Conservation (phyloP, 192 early-diverging fungal species). For the Chytriomyces sp. region DNA sequence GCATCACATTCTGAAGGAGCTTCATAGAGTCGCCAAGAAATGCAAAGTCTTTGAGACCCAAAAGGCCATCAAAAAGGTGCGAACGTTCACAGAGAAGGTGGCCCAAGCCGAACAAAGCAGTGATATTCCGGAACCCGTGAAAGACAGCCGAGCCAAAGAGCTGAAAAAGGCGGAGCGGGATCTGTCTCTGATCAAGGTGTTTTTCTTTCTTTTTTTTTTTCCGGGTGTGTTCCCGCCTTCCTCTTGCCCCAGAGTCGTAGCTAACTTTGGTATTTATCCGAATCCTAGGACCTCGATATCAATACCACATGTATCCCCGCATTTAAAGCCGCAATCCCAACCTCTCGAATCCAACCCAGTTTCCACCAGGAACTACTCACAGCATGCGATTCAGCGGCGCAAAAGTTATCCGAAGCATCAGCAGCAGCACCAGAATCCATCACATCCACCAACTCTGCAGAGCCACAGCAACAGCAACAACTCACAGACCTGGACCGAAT, state of each 20-base stretch:
- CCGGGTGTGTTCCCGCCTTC: too few species aligned
- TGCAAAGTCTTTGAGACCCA: conserved; percentile 37
- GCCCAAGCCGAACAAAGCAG: neutral
- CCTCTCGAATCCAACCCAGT: too few species aligned
- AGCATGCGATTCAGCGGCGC: too few species aligned
- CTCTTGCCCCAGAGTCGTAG: too few species aligned
- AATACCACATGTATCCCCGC: too few species aligned
- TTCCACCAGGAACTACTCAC: too few species aligned
- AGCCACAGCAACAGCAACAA: neutral
- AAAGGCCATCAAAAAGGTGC: conserved; percentile 43
- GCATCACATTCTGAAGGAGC: conserved; percentile 42
- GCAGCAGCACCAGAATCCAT: neutral
- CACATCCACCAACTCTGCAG: neutral
- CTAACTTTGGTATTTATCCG: too few species aligned
- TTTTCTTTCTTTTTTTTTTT: neutral
- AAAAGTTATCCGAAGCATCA: neutral
- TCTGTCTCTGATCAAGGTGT: conserved; percentile 39
- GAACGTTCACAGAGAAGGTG: conserved; percentile 30
- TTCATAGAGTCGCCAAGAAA: conserved; percentile 39
- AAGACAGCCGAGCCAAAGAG: conserved; percentile 22
- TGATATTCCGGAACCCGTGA: conserved; percentile 29
- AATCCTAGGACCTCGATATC: too few species aligned
- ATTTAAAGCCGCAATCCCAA: too few species aligned
- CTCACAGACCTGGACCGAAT: neutral
- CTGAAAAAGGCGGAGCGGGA: conserved; percentile 41